Evolutionary conservation across 345 rosid genomes (phyloP).

Genomic region (Linum usitatissimum): DNA sequence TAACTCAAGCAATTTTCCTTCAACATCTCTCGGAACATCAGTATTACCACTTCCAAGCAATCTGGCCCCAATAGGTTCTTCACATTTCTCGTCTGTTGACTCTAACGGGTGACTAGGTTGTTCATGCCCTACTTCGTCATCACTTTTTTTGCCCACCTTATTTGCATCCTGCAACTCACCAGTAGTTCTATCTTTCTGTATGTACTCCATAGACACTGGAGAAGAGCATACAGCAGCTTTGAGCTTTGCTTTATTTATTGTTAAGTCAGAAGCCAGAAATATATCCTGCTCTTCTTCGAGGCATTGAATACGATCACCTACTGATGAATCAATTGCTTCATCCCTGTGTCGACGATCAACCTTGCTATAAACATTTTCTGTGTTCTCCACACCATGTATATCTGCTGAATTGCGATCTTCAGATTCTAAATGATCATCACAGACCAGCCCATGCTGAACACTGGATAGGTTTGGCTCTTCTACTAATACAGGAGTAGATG

Average conservation of each 20-base stretch:
- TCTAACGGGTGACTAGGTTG: slow-evolving; percentile 11
- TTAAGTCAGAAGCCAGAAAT: slow-evolving; percentile 18
- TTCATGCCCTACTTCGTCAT: slow-evolving; percentile 9
- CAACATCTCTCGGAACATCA: slow-evolving; percentile 15
- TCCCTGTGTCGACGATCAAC: slow-evolving; percentile 20
- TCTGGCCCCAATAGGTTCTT: slow-evolving; percentile 4
- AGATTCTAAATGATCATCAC: slow-evolving; percentile 57
- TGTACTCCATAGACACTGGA: slow-evolving; percentile 20
- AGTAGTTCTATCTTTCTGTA: slow-evolving; percentile 23
- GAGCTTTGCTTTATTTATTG: slow-evolving; percentile 16
- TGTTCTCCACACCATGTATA: slow-evolving; percentile 22
- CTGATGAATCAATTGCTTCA: slow-evolving; percentile 20
- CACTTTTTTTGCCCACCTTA: slow-evolving; percentile 28
- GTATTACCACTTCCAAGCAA: slow-evolving; percentile 23
- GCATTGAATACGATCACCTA: slow-evolving; percentile 17
- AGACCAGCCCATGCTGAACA: slow-evolving; percentile 50
- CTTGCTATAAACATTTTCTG: slow-evolving; percentile 23
- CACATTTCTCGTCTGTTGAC: slow-evolving; percentile 17
- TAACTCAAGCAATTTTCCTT: slow-evolving; percentile 19
- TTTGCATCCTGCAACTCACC: slow-evolving; percentile 24
- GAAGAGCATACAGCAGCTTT: slow-evolving; percentile 20
- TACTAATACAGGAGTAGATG: slow-evolving; percentile 78
- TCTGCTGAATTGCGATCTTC: slow-evolving; percentile 38
- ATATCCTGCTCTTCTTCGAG: slow-evolving; percentile 27
- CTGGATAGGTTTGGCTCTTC: slow-evolving; percentile 59